Evolutionary conservation across 164 flowering plant species (phyloP), one percentile per base, ranked within the genome.

Genomic region (Umbilicus rupestris): DNA sequence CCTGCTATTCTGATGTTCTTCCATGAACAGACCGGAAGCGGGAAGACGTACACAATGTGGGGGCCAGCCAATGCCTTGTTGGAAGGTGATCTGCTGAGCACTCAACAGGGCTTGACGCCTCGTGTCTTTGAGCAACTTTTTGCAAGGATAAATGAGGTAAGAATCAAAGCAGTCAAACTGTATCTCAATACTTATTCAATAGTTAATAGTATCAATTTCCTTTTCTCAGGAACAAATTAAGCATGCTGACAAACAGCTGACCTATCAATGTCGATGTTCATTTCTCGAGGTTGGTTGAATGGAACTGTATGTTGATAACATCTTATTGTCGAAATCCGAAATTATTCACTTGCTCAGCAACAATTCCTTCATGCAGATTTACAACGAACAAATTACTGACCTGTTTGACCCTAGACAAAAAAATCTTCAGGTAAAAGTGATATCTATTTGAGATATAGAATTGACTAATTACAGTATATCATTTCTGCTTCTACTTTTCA

Each of bases 331-430:
- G 37, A 35, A 35, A 35, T 7, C 7, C 37, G 7, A 35, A 3
- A 35, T 3, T 35, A 7, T 28, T 16, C 4, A 30, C 15, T 28
- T 55, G 15, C 2, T 52, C 30, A 52, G 12, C 5, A 2, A 46
- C 22, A 46, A 19, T 19, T 49, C 24, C 20, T 19, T 49, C 10
- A 7, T 73, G 69, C 90, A 94, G 97, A 95, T 95, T 19, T 95
- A 95, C 73, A 95, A 95, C 83, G 99, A 95, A 66, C 99, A 95
- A 81, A 95, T 95, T 59, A 89, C 99, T 24, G 97, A 95, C 77
- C 73, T 95, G 71, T 71, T 95, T 87, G 94, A 95, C 63, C 90
- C 97, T 30, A 85, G 62, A 71, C 95, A 84, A 67, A 78, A 71
- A 71, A 86, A 83, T 72, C 95, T 90, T 59, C 97, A 86, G 94